Base-by-base conservation (phyloP, 2,329 filamentous ascomycete genomes). In the Myotisia sp. region DNA sequence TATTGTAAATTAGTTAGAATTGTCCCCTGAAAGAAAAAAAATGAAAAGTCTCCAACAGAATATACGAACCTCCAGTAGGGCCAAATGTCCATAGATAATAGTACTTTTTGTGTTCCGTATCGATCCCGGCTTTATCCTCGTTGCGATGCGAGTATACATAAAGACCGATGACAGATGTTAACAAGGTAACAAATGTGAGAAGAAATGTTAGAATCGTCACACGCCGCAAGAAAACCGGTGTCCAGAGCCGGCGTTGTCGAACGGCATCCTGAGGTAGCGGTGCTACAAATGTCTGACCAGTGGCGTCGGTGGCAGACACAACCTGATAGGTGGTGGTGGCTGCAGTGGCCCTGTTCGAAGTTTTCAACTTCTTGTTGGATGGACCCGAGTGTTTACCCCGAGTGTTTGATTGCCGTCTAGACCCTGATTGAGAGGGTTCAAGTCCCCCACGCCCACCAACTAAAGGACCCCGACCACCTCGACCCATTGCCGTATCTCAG, bases 61-160 rank as follows among this genome's bases (percentile, higher is more conserved):
- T 5, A 26, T 12, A 29, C 24, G 14, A 33, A 40, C 40, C 37
- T 26, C 34, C 34, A 3, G 40, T 42, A 13, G 37, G 40, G 4
- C 37, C 37, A 30, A 40, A 42, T 5, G 37, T 42, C 30, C 30
- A 33, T n/a, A 33, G 17, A 33, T 33, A 33, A 14, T 33, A 33
- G 20, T 33, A 24, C 22, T 24, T 24, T 2, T 24, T 24, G 12
- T 12, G 8, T 8, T 24, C 22, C 22, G 22, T 24, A 9, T 12
- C 22, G 12, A 12, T 8, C 8, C 22, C 22, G 8, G 8, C 22
- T 24, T 9, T 8, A 24, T 12, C 22, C 22, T 24, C 8, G 22
- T 24, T 24, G 16, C 31, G 36, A 29, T 20, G 19, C 12, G 36
- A 26, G 30, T 38, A 34, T 29, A 21, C 24, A 26, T 38, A 38